Evolutionary conservation across 805 yeast genomes (phyloP).

Genomic region (Sugiyamaella floridensis): DNA sequence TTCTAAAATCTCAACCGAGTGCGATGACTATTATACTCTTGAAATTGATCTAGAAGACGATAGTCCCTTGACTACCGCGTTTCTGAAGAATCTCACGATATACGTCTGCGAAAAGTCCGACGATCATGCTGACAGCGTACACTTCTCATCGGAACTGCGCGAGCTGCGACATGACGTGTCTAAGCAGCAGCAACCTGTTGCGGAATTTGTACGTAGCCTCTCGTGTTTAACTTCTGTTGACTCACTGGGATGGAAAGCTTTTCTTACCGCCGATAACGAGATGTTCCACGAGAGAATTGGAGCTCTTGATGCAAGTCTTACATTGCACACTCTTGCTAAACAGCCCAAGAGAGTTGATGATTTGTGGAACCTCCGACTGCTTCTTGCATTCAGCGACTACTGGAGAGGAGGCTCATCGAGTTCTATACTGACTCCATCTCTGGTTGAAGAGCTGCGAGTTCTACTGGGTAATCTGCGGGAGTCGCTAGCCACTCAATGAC

Average conservation of each 20-base stretch:
- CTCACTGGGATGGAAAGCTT: conserved; percentile 5
- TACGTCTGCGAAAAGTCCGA: conserved; percentile 11
- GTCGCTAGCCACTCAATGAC: not conserved
- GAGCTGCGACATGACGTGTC: not conserved
- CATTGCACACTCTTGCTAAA: conserved; percentile 39
- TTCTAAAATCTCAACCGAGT: conserved; percentile 39
- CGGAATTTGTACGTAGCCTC: not conserved
- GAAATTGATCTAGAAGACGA: conserved; percentile 33
- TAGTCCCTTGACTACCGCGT: conserved; percentile 5
- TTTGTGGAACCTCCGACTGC: conserved; percentile 54
- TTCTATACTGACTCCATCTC: not conserved
- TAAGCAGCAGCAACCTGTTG: not conserved
- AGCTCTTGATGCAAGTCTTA: conserved; percentile 51
- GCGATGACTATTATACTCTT: conserved; percentile 50
- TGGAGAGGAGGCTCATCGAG: conserved; percentile 8
- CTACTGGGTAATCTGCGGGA: not conserved
- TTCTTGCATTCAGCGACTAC: conserved; percentile 55
- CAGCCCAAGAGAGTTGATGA: conserved; percentile 44
- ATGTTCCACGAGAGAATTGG: conserved; percentile 14
- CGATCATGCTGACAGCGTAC: not conserved
- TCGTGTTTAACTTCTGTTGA: conserved; percentile 7
- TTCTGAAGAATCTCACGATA: conserved; percentile 6
- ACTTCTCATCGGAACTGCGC: not conserved
- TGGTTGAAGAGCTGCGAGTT: conserved; percentile 14
- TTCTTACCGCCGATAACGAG: conserved; percentile 2